Conservation (phyloP, 257 asterid species). For the Scutellaria barbata region DNA sequence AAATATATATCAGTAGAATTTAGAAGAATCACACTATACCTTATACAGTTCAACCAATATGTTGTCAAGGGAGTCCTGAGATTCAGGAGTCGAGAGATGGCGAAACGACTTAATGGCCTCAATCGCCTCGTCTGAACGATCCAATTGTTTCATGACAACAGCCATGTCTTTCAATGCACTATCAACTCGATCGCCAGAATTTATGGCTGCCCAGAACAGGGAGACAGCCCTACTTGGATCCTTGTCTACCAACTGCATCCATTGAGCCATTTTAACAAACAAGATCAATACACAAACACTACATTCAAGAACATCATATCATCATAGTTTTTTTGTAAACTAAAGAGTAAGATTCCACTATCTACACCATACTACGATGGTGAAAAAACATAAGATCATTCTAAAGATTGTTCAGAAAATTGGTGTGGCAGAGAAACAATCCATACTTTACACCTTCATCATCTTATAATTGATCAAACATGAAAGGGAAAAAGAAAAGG, state of each 20-base stretch:
- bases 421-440: too few species aligned
- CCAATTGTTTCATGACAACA: slow-evolving; percentile 82
- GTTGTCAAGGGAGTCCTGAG: slow-evolving; percentile 90
- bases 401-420: neutral
- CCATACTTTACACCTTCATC: too few species aligned
- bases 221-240: slow-evolving; percentile 86
- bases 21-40: slow-evolving; percentile 39
- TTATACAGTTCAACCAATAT: slow-evolving; percentile 79
- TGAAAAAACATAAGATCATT: neutral
- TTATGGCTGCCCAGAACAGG: slow-evolving; percentile 94
- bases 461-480: too few species aligned
- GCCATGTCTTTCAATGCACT: slow-evolving; percentile 99
- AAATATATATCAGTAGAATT: too few species aligned
- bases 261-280: neutral
- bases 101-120: slow-evolving; percentile 97
- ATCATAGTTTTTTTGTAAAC: too few species aligned
- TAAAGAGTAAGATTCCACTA: neutral
- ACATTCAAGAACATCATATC: neutral
- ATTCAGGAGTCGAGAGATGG: slow-evolving; percentile 78
- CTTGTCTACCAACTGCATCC: slow-evolving; percentile 50
- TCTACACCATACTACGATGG: neutral
- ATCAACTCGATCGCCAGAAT: slow-evolving; percentile 88
- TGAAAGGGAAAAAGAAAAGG: too few species aligned
- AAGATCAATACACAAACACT: neutral
- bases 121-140: slow-evolving; percentile 87